Base-by-base conservation (phyloP, 768 basidiomycete genomes). In the Lactifluus echinatus region DNA sequence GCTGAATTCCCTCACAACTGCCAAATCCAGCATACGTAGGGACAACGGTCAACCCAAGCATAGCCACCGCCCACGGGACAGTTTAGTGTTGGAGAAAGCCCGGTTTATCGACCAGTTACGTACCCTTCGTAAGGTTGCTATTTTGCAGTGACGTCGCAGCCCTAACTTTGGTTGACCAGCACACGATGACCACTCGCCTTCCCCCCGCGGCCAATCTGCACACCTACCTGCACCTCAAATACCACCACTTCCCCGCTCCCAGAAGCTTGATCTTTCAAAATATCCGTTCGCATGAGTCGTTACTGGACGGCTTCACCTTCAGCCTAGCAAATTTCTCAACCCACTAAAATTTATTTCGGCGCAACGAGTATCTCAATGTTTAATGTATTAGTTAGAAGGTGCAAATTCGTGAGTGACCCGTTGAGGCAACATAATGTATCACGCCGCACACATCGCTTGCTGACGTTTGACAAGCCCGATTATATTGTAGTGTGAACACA, bases 191-290 rank as follows among this genome's bases (percentile, higher is more conserved):
- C 58, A 54, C n/a, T 7, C 42, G n/a, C 12, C 48, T n/a, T 55
- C 51, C 37, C 37, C 37, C n/a, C 26, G 42, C 15, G 46, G 44
- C 29, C 33, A 62, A 31, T 58, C 55, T 39, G 42, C 53, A 8
- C 29, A 72, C 56, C 73, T 76, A n/a, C 69, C 75, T 0, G 64
- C 69, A 23, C 65, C 70, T 31, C 64, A 69, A 8, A 62, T 72
- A 15, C 66, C 68, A 31, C 64, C 66, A n/a, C 56, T 72, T 47
- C 62, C 46, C 24, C 40, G 60, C n/a, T 28, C 59, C 33, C 60
- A 68, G 8, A 69, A 66, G 33, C 69, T 68, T 1, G 66, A 71
- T 51, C 63, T 66, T 34, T 67, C 69, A 43, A 71, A 65, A 54
- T 67, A 65, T 62, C 69, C 69, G 15, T 70, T 67, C 47, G 57